Evolutionary conservation across 768 basidiomycete species (phyloP).

Genomic region (Calocera viscosa): DNA sequence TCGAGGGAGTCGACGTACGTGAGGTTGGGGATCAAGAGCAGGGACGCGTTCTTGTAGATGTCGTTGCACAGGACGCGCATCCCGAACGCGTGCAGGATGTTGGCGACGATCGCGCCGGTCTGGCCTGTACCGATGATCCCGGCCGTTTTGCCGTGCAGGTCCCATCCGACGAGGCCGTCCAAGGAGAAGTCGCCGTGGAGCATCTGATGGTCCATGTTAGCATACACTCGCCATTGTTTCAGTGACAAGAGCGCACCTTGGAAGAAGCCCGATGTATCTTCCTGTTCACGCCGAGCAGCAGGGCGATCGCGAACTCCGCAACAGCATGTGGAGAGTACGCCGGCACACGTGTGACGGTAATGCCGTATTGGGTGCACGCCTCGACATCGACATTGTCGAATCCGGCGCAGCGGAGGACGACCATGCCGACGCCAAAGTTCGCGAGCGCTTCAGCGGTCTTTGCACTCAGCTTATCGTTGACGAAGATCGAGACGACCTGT

Average conservation of each 20-base stretch:
- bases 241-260: not conserved
- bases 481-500: slow-evolving; percentile 19
- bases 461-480: slow-evolving; percentile 17
- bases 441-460: slow-evolving; percentile 14
- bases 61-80: slow-evolving; percentile 24
- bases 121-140: slow-evolving; percentile 29
- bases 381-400: slow-evolving; percentile 18
- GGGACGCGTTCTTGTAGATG: slow-evolving; percentile 17
- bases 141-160: slow-evolving; percentile 24
- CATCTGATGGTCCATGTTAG: slow-evolving; percentile 18
- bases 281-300: slow-evolving; percentile 18
- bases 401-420: slow-evolving; percentile 18
- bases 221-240: slow-evolving; percentile 2
- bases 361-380: slow-evolving; percentile 15
- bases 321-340: slow-evolving; percentile 21
- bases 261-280: slow-evolving; percentile 16
- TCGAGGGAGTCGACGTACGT: slow-evolving; percentile 20
- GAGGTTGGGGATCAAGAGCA: slow-evolving; percentile 14
- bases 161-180: slow-evolving; percentile 19
- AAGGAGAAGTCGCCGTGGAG: slow-evolving; percentile 21
- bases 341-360: slow-evolving; percentile 17
- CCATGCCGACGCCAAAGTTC: slow-evolving; percentile 12
- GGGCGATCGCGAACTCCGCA: slow-evolving; percentile 20
- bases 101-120: slow-evolving; percentile 21
- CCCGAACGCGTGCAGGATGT: slow-evolving; percentile 25